Conservation (phyloP, 768 basidiomycete genomes). For the Lyophyllum semitale region DNA sequence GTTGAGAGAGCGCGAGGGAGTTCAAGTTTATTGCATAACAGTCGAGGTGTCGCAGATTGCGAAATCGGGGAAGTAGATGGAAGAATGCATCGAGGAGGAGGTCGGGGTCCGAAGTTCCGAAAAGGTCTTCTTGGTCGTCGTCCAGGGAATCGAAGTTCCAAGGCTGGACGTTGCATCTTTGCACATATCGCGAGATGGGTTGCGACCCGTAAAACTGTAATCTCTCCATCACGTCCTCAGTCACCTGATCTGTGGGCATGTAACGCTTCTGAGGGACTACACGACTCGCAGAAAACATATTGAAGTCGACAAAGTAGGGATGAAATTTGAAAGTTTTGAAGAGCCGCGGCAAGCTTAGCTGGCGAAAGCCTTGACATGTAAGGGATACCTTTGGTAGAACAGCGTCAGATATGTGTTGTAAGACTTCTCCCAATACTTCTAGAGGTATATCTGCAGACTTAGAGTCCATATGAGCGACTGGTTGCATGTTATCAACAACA, state of each 20-base stretch:
- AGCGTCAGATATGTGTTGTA: not conserved
- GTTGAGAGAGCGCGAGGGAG: not conserved
- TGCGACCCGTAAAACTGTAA: conserved; percentile 4
- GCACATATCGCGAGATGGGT: not conserved
- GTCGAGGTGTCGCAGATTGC: not conserved
- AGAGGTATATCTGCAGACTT: too few relatives aligned
- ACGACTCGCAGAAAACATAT: too few relatives aligned
- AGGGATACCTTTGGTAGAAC: not conserved
- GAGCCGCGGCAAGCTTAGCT: not conserved
- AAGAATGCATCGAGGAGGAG: not conserved
- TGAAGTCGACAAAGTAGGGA: not conserved
- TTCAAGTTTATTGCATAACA: not conserved
- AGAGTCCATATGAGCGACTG: too few relatives aligned
- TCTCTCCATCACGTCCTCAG: not conserved
- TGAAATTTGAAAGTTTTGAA: conserved; percentile 1
- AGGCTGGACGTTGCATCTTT: not conserved
- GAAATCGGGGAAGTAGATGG: conserved; percentile 1
- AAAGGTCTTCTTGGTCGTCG: not conserved
- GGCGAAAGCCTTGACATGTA: conserved; percentile 3
- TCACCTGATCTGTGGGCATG: not conserved
- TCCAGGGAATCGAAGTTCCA: too few relatives aligned
- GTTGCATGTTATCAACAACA: too few relatives aligned
- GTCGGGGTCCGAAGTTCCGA: not conserved
- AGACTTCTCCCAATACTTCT: conserved; percentile 7
- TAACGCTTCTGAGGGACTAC: not conserved